Base-by-base conservation (phyloP, 331 rosid species). In the Quercus tomentella region DNA sequence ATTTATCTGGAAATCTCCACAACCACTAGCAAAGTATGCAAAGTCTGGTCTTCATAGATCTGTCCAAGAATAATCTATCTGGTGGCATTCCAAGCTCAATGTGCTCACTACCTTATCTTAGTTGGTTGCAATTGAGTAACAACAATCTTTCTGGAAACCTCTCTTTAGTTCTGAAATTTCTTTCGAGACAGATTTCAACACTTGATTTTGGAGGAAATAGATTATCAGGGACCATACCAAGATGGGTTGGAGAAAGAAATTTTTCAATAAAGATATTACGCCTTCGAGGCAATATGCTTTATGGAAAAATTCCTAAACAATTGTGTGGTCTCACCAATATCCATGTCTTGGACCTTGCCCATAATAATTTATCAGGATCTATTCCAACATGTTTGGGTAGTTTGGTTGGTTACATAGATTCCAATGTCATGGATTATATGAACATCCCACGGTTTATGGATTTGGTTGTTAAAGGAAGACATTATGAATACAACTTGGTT, bases 381-480 rank as follows among this genome's bases (percentile, higher is more conserved):
- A 43, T 81, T 25, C 73, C 80, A 9, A 22, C 37, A 37, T 75
- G 84, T 74, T 25, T 81, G 12, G 84, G 80, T 43, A 75, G 45
- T 4, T 15, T 78, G 11, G 22, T 4, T 30, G 82, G 79, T 1
- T 20, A 0, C 37, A 73, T 3, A 65, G 74, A 43, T 43, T 8
- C 14, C 14, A 43, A 10, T 43, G 51, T 8, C 51, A 0, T 7
- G 14, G 51, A 10, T 2, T 1, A 43, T 43, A 8, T 10, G 15
- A 11, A 8, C 4, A 8, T 43, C 2, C 7, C 74, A 23, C 18
- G 14, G 60, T 58, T 57, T 11, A 61, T 81, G 68, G 78, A 84
- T 43, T 81, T 84, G 61, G 41, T 8, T 3, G 45, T 1, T 28
- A 77, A 15, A 69, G 61, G 6, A 37, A 56, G 45, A 78, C 7